phyloP scores from a whole-genome alignment of 2,329 filamentous ascomycete genomes.

The Xylariales sp. region DNA sequence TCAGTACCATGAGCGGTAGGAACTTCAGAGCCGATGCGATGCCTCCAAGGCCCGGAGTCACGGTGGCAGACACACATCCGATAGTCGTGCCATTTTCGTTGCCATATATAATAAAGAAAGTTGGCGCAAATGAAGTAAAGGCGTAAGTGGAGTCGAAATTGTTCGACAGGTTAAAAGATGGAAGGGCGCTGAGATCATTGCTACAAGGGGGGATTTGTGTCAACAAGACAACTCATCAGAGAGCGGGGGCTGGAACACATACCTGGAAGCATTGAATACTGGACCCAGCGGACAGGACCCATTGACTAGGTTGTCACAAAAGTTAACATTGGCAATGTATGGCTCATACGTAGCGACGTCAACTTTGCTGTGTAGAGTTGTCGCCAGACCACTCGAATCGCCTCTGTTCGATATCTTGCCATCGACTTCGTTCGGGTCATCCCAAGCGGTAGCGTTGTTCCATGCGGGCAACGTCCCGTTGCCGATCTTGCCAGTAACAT shows the following conservation, averaged over 20 bases:
- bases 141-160: constrained; percentile 79
- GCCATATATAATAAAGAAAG: constrained; percentile 71
- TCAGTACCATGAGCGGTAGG: constrained; percentile 71
- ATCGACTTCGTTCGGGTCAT: constrained; percentile 52
- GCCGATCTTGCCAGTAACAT: constrained; percentile 72
- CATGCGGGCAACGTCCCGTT: constrained; percentile 54
- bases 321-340: constrained; percentile 51
- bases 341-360: constrained; percentile 76
- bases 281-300: constrained; percentile 72
- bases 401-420: constrained; percentile 76
- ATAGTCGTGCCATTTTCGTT: constrained; percentile 59
- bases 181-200: constrained; percentile 41
- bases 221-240: neutral
- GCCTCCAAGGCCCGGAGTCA: constrained; percentile 77
- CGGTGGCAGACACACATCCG: constrained; percentile 74
- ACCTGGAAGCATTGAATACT: constrained; percentile 49
- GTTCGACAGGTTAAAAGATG: constrained; percentile 69
- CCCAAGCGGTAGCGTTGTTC: constrained; percentile 53
- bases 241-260: constrained; percentile 24
- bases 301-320: constrained; percentile 62
- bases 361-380: constrained; percentile 69
- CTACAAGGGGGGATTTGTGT: neutral
- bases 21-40: constrained; percentile 69
- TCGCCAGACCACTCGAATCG: constrained; percentile 47
- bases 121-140: constrained; percentile 76